These are phyloP conservation scores for Cladophialophora carrionii DNA, from an alignment of 2,329 filamentous ascomycete species.

Conservation along the genomic window DNA sequence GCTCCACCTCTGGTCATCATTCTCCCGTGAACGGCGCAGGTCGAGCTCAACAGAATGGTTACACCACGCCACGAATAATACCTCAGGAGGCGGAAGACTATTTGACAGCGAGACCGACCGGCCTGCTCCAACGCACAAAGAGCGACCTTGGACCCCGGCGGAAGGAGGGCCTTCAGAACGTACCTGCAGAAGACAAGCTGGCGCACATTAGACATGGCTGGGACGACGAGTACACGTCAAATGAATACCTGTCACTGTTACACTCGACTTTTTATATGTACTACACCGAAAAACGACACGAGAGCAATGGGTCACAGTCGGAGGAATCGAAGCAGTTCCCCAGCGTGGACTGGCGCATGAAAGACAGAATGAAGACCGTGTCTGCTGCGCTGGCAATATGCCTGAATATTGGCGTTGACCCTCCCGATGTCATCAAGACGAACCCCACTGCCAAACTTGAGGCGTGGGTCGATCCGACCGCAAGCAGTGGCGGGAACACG, in stretches of 20 bases:
- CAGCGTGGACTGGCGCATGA: constrained; percentile 91
- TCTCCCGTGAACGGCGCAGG: constrained; percentile 17
- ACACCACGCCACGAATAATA: constrained; percentile 28
- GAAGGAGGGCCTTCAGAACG: constrained; percentile 45
- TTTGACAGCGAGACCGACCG: constrained; percentile 22
- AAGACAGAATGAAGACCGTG: constrained; percentile 93
- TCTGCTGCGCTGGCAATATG: constrained; percentile 93
- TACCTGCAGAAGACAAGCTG: constrained; percentile 55
- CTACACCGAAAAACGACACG: constrained; percentile 96
- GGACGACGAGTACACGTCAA: constrained; percentile 87
- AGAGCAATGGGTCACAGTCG: constrained; percentile 87
- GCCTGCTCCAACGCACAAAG: constrained; percentile 53
- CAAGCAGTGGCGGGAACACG: constrained; percentile 71
- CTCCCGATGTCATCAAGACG: constrained; percentile 94
- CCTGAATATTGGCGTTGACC: constrained; percentile 95
- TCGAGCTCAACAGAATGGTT: constrained; percentile 24
- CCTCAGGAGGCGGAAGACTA: constrained; percentile 34
- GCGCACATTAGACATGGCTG: constrained; percentile 76
- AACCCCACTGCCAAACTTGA: constrained; percentile 91
- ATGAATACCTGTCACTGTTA: constrained; percentile 82
- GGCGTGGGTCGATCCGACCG: constrained; percentile 93
- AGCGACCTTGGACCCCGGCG: constrained; percentile 57
- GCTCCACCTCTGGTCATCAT: constrained; percentile 16
- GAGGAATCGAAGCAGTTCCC: constrained; percentile 59
- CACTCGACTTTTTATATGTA: constrained; percentile 99